Evolutionary conservation across 164 flowering plant species (phyloP), one percentile per base, ranked within the genome.

Genomic region (Vitis rotundifolia): DNA sequence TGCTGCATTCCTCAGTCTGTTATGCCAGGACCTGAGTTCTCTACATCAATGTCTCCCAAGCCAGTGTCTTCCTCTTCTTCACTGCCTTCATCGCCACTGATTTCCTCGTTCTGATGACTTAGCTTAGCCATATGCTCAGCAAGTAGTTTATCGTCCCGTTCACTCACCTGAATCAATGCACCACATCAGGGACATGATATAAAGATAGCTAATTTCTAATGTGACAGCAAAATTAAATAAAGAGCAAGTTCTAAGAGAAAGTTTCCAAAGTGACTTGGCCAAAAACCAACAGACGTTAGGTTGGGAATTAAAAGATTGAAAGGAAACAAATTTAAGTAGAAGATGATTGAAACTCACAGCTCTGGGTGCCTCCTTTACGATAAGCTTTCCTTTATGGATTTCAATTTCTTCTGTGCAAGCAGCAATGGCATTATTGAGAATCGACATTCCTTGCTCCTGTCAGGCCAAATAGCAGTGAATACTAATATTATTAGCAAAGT

Each of bases 31-130:
- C 73, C 73, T 8, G 87, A 22, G 58, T 81, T 86, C 59, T 92
- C 97, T 65, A 94, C 56, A 77, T 94, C 93, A 37, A 86, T 76
- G 55, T 87, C 91, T 22, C 97, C 99, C 96, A 91, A 85, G 7
- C 97, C 99, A 0, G 91, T 87, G 70, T 94, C 99, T 83, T 94
- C 99, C 74, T 94, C 97, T 63, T 86, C 97, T 71, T 91, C 98
- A 47, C 91, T 90, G 49, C 76, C 92, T 54, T 90, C 97, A 64
- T 94, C 99, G 1, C 91, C 97, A 70, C 87, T 77, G 11, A 86
- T 73, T 81, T 94, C 99, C 70, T 87, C 94, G 67, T 91, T 91
- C 3, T 78, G 85, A 19, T 74, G 66, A 5, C 81, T 64, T 13
- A 92, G 84, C 81, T 91, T 88, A 28, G 77, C 84, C 94, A 94